phyloP scores from a whole-genome alignment of 768 basidiomycete genomes.

The Tephrocybe sp. region DNA sequence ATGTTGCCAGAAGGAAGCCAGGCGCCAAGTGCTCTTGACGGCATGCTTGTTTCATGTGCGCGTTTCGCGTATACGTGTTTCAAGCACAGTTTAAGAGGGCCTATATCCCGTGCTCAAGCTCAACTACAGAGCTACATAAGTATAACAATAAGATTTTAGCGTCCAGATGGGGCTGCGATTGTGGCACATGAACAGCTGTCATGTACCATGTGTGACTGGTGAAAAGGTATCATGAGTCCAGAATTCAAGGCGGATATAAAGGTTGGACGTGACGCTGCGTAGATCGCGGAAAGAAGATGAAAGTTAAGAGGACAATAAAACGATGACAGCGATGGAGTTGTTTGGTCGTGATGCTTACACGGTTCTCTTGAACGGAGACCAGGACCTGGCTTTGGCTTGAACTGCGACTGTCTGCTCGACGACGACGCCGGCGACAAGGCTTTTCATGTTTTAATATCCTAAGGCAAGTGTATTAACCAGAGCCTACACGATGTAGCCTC shows the following conservation, averaged over 20 bases:
- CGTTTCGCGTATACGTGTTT: too few relatives aligned
- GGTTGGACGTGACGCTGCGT: not conserved
- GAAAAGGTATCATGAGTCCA: not conserved
- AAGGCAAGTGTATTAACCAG: slow-evolving; percentile 6
- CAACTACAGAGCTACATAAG: too few relatives aligned
- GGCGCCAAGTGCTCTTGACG: too few relatives aligned
- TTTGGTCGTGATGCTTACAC: slow-evolving; percentile 12
- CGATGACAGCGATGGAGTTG: slow-evolving; percentile 5
- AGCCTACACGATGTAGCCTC: slow-evolving; percentile 13
- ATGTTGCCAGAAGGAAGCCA: too few relatives aligned
- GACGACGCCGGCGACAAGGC: not conserved
- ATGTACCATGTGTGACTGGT: too few relatives aligned
- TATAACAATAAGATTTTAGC: too few relatives aligned
- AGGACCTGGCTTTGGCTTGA: slow-evolving; percentile 3
- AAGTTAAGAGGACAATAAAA: slow-evolving; percentile 5
- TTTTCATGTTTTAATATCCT: slow-evolving; percentile 13
- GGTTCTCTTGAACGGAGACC: slow-evolving; percentile 7
- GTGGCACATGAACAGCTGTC: too few relatives aligned
- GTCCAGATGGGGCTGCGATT: too few relatives aligned
- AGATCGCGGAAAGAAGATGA: slow-evolving; percentile 2
- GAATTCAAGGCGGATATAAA: not conserved
- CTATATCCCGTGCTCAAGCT: too few relatives aligned
- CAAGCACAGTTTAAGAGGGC: too few relatives aligned
- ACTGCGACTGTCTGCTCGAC: not conserved
- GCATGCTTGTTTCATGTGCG: too few relatives aligned